phyloP scores from a whole-genome alignment of 441 rosid species.

The Mallotus repandus region DNA sequence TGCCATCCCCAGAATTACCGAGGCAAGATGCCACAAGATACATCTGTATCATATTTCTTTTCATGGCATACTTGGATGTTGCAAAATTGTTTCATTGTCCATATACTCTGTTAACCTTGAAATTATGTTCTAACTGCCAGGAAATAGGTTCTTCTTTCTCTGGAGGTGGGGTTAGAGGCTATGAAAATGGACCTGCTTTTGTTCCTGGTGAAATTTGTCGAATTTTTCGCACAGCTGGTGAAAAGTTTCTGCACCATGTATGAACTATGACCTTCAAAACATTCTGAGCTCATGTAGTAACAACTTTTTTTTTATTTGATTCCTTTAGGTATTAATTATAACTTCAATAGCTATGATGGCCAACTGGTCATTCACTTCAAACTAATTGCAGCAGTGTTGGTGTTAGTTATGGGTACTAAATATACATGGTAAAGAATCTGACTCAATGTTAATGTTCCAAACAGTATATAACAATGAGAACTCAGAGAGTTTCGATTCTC shows the following conservation, averaged over 20 bases:
- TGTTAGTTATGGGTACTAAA: neutral
- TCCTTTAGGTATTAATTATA: too few species aligned
- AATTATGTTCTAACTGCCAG: conserved; percentile 43
- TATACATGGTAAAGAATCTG: conserved; percentile 23
- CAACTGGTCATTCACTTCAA: too few species aligned
- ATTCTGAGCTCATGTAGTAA: neutral
- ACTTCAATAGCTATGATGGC: too few species aligned
- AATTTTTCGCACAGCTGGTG: conserved; percentile 74
- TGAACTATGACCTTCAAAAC: conserved; percentile 20
- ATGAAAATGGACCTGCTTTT: conserved; percentile 75
- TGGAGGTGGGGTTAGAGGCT: conserved; percentile 61
- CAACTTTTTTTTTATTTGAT: too few species aligned
- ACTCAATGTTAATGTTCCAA: conserved; percentile 15
- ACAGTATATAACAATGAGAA: conserved; percentile 83
- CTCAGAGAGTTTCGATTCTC: conserved; percentile 78
- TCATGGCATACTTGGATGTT: neutral
- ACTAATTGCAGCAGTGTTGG: too few species aligned
- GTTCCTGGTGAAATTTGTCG: conserved; percentile 91
- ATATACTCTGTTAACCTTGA: conserved; percentile 15
- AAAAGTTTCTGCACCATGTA: conserved; percentile 88
- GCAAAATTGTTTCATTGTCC: conserved; percentile 9
- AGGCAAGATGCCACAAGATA: conserved; percentile 50
- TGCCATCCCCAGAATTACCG: conserved; percentile 83
- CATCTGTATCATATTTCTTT: conserved; percentile 19
- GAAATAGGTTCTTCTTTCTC: conserved; percentile 86